Evolutionary conservation across 768 basidiomycete species (phyloP).

Genomic region (Termitomyces sp.): DNA sequence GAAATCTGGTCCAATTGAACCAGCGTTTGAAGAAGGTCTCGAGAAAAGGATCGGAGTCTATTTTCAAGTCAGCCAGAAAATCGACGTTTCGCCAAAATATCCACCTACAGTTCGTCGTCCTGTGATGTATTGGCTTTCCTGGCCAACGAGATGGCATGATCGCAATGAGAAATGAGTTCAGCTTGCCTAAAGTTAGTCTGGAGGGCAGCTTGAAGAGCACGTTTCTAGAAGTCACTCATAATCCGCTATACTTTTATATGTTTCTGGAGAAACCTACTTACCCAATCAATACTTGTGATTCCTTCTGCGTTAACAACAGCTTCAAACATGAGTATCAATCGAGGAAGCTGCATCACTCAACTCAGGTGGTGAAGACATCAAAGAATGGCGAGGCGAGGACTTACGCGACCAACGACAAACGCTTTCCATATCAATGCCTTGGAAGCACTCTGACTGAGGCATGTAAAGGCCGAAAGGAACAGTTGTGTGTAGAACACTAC

Average conservation of each 20-base stretch:
- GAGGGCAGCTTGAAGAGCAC: constrained; percentile 48
- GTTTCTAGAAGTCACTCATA: constrained; percentile 23
- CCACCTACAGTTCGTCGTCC: constrained; percentile 29
- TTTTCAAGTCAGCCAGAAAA: background rate
- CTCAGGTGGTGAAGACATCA: background rate
- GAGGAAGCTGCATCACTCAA: constrained; percentile 51
- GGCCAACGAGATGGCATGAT: constrained; percentile 38
- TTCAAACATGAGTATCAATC: constrained; percentile 53
- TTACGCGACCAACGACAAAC: constrained; percentile 70
- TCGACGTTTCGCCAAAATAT: background rate
- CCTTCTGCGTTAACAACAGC: constrained; percentile 51
- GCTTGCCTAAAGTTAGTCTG: constrained; percentile 44
- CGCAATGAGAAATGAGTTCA: constrained; percentile 56
- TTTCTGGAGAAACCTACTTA: constrained; percentile 19
- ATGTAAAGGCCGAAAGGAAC: constrained; percentile 59
- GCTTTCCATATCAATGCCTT: constrained; percentile 57
- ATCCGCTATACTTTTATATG: background rate
- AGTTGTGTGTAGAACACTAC: constrained; percentile 67
- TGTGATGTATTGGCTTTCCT: constrained; percentile 21
- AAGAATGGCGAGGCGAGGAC: constrained; percentile 20
- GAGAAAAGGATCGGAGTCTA: constrained; percentile 32
- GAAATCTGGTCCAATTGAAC: constrained; percentile 54
- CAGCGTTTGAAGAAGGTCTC: constrained; percentile 57
- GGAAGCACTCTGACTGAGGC: constrained; percentile 47
- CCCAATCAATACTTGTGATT: constrained; percentile 55